Base-by-base conservation (phyloP, 1,139 yeast species). In the Geotrichum cucujoidarum region DNA sequence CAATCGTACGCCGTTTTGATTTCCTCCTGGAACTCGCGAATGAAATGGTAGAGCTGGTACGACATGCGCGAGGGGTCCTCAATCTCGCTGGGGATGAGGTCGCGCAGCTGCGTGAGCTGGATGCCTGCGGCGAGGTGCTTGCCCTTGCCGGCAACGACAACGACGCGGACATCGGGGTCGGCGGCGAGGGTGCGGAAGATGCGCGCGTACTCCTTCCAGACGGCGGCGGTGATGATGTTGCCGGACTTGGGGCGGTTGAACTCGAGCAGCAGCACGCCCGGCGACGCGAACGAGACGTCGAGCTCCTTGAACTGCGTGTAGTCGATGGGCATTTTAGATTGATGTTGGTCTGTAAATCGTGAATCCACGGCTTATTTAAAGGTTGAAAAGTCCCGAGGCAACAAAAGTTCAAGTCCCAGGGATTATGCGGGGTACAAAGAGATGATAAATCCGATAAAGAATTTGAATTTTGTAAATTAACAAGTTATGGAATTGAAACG, bases 41-140 rank as follows among this genome's bases (percentile, higher is more conserved):
- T 75, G 43, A 48, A 51, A 16, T 50, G 45, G 42, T 57, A 50
- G 34, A 55, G 45, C 22, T 43, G 37, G 40, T 66, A 49, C 22
- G 78, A 57, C 63, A 53, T 52, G 64, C 74, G 56, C 68, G 68
- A 31, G 47, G 52, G 34, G 60, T 61, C 57, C n/a, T 38, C 52
- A 27, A 47, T 49, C 1, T 16, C 6, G 3, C 30, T 24, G 27
- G 6, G 8, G 10, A 6, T 6, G 10, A 24, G 31, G 1, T 39
- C 4, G 8, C 31, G 31, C 8, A 31, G 31, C 13, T 39, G 36
- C 20, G 27, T 34, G 54, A 84, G 65, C 59, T 85, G 83, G 53
- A 85, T 70, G 0, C 95, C 95, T 8, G 88, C 73, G 22, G 81
- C 72, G 59, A 85, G 82, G 1, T 69, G 70, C 7, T 82, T 72